Evolutionary conservation across 1,139 yeast species (phyloP), one percentile per base, ranked within the genome.

Genomic region (Taphrina sp.): DNA sequence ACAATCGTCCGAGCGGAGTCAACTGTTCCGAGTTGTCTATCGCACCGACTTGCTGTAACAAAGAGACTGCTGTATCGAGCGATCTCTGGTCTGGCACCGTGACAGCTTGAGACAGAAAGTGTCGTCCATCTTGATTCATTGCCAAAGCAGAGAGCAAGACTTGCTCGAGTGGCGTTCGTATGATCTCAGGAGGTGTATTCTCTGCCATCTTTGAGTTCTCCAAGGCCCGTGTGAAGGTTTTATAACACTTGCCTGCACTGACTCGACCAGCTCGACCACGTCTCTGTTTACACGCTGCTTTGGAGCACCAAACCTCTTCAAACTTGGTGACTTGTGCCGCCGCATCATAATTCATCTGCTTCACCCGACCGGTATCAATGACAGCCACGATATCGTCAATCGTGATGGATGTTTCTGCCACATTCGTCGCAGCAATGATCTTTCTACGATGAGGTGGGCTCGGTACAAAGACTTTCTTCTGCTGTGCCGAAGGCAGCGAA

Each of bases 181-280:
- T 80, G 57, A 92, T 90, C 67, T 92, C 98, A 0, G 98, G 97
- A 16, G 85, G 75, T 1, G 96, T 95, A 61, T 84, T 83, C 0
- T 76, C 72, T 8, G 77, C 71, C 94, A 89, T 85, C 36, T 70
- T 70, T 3, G 70, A 65, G 0, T 70, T 68, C 62, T 81, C 82
- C 0, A 85, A 77, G 1, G 78, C 79, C 55, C 73, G 70, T 0
- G 96, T 83, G 68, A 80, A 92, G 45, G 92, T 68, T 65, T 86
- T 90, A 70, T 81, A 92, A 61, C 96, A 89, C 10, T 74, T 74
- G 59, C 98, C 98, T 28, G 75, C 76, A 24, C 83, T 78, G 14
- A 90, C 89, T 78, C 98, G 92, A 61, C 98, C 98, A n/a, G 97
- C 94, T 74, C 98, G 86, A 67, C 98, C 98, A 67, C 96, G 76